A percentile compares a stretch with the other conserved stretches of the same genome.
phyloP scores from a whole-genome alignment of 371 early-diverging fungal genomes.

The Apophysomyces elegans region DNA sequence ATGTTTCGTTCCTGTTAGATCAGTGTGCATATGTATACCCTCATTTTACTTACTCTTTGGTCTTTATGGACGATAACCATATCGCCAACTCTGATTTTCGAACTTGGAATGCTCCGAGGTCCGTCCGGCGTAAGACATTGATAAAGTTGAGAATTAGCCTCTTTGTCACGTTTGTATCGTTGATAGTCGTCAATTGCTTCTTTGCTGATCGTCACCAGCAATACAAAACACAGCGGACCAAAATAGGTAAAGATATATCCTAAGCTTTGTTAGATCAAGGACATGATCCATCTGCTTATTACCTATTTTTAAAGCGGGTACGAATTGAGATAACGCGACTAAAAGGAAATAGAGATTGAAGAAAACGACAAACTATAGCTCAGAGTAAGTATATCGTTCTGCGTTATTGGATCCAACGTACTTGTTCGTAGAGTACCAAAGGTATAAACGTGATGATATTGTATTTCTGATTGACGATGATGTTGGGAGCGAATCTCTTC shows the following conservation, averaged over 20 bases:
- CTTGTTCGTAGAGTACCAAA: conserved; percentile 93
- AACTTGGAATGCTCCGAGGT: conserved; percentile 72
- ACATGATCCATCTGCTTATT: conserved; percentile 15
- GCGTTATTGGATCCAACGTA: conserved; percentile 22
- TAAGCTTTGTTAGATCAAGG: conserved; percentile 23
- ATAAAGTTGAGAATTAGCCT: conserved; percentile 92
- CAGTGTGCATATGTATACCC: not conserved
- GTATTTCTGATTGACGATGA: conserved; percentile 97
- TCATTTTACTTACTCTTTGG: conserved; percentile 64
- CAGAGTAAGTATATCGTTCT: not conserved
- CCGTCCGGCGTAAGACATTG: conserved; percentile 63
- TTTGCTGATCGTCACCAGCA: conserved; percentile 93
- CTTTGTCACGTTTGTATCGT: conserved; percentile 89
- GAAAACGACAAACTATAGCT: conserved; percentile 88
- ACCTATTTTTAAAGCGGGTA: conserved; percentile 87
- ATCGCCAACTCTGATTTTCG: conserved; percentile 94
- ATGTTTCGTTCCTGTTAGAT: conserved; percentile 11
- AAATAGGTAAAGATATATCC: conserved; percentile 95
- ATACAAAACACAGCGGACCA: conserved; percentile 94
- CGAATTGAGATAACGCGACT: conserved; percentile 94
- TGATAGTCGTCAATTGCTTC: conserved; percentile 97
- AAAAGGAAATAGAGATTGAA: conserved; percentile 98
- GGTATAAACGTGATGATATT: conserved; percentile 89
- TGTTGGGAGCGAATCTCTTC: conserved; percentile 78
- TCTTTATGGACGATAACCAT: conserved; percentile 90